Evolutionary conservation across 495 filamentous ascomycete genomes (phyloP).

Genomic region (Aspergillus baeticus): DNA sequence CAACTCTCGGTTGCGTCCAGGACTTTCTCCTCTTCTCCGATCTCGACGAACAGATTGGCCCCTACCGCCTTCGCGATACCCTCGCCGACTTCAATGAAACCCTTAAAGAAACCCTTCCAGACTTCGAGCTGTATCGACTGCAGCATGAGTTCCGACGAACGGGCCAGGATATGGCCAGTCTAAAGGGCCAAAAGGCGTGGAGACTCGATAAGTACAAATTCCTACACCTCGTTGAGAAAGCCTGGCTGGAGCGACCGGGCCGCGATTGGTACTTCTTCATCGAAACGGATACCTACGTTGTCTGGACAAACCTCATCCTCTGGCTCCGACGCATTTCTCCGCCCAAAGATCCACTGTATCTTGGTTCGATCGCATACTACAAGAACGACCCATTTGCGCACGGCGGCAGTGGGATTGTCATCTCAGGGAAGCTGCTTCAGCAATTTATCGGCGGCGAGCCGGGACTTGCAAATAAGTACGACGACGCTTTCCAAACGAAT

Average conservation of each 20-base stretch:
- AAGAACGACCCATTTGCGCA: conserved; percentile 47
- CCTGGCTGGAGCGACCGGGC: conserved; percentile 49
- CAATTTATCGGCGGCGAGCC: conserved; percentile 16
- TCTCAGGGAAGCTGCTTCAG: conserved; percentile 49
- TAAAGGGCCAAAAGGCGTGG: conserved; percentile 34
- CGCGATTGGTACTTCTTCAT: conserved; percentile 61
- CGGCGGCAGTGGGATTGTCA: conserved; percentile 49
- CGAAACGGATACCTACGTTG: conserved; percentile 58
- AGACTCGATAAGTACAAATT: conserved; percentile 63
- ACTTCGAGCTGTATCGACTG: conserved; percentile 56
- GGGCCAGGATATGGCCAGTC: conserved; percentile 29
- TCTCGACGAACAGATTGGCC: conserved; percentile 48
- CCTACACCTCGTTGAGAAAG: conserved; percentile 54
- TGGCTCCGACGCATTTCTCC: conserved; percentile 47
- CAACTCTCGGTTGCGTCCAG: conserved; percentile 46
- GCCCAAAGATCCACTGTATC: conserved; percentile 44
- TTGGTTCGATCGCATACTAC: conserved; percentile 48
- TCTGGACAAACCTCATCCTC: conserved; percentile 57
- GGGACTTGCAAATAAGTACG: conserved; percentile 31
- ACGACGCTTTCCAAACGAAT: conserved; percentile 29
- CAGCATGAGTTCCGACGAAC: conserved; percentile 43
- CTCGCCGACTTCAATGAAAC: conserved; percentile 44
- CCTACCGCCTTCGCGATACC: conserved; percentile 50
- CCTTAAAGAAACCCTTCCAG: conserved; percentile 28
- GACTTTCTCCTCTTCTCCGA: conserved; percentile 61